Base-by-base conservation (phyloP, 2,329 filamentous ascomycete genomes). In the Xylariales sp. region DNA sequence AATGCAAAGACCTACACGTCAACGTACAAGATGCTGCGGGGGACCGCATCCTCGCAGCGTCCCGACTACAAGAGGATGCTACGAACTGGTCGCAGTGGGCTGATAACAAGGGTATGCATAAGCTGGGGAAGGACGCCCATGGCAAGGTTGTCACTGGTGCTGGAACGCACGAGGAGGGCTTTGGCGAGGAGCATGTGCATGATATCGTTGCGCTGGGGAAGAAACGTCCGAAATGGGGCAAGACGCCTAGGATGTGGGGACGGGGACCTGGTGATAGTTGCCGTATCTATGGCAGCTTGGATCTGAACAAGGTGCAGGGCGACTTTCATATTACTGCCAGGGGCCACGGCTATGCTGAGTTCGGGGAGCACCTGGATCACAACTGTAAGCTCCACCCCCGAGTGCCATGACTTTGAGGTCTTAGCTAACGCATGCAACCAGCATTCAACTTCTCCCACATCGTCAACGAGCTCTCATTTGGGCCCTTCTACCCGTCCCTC, bases 371-470 rank as follows among this genome's bases (percentile, higher is more conserved):
- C 69, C 68, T 97, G 50, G 86, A 95, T 55, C 91, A 97, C 62
- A 71, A 61, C 29, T 64, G 88, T 93, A 74, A 65, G 82, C 71
- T 27, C 29, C 20, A 18, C 10, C 20, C 21, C 14, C 21, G 19
- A 12, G 25, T 19, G 12, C 24, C 9, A 19, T n/a, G 33, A 10
- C 24, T 6, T 5, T 8, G 22, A 4, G 15, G 16, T 38, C 46
- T 44, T 61, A 43, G 63, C 54, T 42, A 14, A n/a, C 38, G 10
- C 7, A 8, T 32, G 19, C 14, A 10, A n/a, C 5, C 53, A 91
- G 87, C 75, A 16, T 96, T 98, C 76, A 97, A 98, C 75, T 98
- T 98, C 74, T 91, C 88, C 22, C 93, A 98, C 70, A 84, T 95
- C 63, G 81, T 98, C 69, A 90, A 86, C 55, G 93, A 98, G 65